These are phyloP conservation scores for Dictyostelium discoideum DNA, from an alignment of 78 protist species.

Conservation along the genomic window dicty_2.7 NC_007089.4:1644001-1644500, in stretches of 20 bases:
- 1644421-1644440: slow-evolving; percentile 82
- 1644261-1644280: slow-evolving; percentile 82
- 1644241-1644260: neutral
- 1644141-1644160: slow-evolving; percentile 87
- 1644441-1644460: slow-evolving; percentile 93
- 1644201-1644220: slow-evolving; percentile 18
- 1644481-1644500: slow-evolving; percentile 44
- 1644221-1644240: neutral
- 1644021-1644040: slow-evolving; percentile 87
- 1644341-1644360: slow-evolving; percentile 42
- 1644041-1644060: slow-evolving; percentile 81
- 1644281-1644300: slow-evolving; percentile 82
- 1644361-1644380: slow-evolving; percentile 68
- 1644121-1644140: slow-evolving; percentile 89
- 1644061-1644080: slow-evolving; percentile 93
- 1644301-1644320: slow-evolving; percentile 26
- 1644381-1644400: slow-evolving; percentile 87
- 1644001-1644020: slow-evolving; percentile 97
- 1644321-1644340: slow-evolving; percentile 38
- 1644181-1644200: slow-evolving; percentile 43
- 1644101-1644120: slow-evolving; percentile 85
- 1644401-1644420: slow-evolving; percentile 89
- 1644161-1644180: slow-evolving; percentile 87
- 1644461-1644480: slow-evolving; percentile 67
- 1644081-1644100: slow-evolving; percentile 95